Percentiles rank a stretch among this genome's conserved stretches.
These are phyloP conservation scores for Paraphoma chrysanthemicola DNA, from an alignment of 2,329 filamentous ascomycete species.

Conservation along the genomic window DNA sequence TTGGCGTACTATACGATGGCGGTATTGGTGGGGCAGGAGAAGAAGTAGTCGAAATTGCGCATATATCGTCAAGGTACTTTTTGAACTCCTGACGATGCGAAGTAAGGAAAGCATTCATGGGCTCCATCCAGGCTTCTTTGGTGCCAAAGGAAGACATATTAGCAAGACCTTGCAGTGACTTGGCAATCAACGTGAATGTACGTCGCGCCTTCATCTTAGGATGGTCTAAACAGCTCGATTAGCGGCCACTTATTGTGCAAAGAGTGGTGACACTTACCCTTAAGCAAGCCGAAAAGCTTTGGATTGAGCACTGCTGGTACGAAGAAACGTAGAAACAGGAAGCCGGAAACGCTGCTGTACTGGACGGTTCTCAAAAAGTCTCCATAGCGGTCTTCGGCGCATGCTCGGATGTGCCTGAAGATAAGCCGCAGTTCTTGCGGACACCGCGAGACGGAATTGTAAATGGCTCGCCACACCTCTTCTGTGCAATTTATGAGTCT, in stretches of 20 bases:
- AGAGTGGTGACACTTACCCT: constrained; percentile 57
- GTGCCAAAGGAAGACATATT: constrained; percentile 92
- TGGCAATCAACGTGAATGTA: constrained; percentile 89
- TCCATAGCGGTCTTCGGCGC: constrained; percentile 92
- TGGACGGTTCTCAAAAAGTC: constrained; percentile 88
- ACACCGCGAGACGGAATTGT: constrained; percentile 74
- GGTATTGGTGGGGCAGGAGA: constrained; percentile 68
- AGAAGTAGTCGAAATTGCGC: constrained; percentile 76
- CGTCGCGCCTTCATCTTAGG: constrained; percentile 83
- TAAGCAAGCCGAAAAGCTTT: constrained; percentile 86
- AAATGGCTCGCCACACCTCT: constrained; percentile 85
- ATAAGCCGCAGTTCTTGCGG: constrained; percentile 84
- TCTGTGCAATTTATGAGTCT: constrained; percentile 78
- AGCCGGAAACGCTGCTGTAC: constrained; percentile 94
- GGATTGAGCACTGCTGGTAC: constrained; percentile 96
- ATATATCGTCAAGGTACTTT: constrained; percentile 84
- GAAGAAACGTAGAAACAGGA: constrained; percentile 92
- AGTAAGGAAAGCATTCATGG: constrained; percentile 89
- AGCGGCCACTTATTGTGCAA: constrained; percentile 3
- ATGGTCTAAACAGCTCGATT: constrained; percentile 65
- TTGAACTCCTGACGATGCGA: constrained; percentile 81
- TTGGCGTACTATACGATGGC: constrained; percentile 88
- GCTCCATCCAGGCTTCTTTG: constrained; percentile 99
- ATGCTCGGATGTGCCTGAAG: constrained; percentile 88
- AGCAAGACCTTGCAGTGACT: constrained; percentile 87